A percentile compares a stretch with the other conserved stretches of the same genome.
These are phyloP conservation scores for Globisporangium apiculatum DNA, from an alignment of 352 stramenopile genomes.

Conservation along the genomic window DNA sequence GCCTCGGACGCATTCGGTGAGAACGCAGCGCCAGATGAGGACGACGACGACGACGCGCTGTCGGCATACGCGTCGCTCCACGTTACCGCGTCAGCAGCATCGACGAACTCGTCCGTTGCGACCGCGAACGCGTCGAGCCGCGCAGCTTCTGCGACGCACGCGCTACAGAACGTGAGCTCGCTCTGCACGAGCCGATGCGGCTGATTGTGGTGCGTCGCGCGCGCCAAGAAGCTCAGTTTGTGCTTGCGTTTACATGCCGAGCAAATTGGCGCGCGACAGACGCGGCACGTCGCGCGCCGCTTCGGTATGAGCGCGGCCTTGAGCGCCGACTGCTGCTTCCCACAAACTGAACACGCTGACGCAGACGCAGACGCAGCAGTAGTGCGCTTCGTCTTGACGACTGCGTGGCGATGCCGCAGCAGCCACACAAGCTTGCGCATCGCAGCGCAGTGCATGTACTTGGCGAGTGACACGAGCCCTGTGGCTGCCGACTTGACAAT, in stretches of 20 bases:
- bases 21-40: neutral
- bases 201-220: conserved; percentile 10
- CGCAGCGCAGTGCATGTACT: conserved; percentile 37
- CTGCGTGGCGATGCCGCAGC: conserved; percentile 6
- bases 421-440: conserved; percentile 69
- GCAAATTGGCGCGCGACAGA: conserved; percentile 32
- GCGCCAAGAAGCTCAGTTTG: conserved; percentile 27
- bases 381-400: neutral
- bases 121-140: conserved; percentile 21
- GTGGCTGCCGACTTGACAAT: conserved; percentile 24
- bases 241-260: conserved; percentile 25
- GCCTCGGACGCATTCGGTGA: too few species aligned
- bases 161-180: conserved; percentile 28
- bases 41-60: neutral
- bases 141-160: conserved; percentile 30
- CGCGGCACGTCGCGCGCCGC: conserved; percentile 10
- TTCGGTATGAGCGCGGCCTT: conserved; percentile 16
- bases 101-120: conserved; percentile 13
- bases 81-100: conserved; percentile 10
- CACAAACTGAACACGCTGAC: conserved; percentile 18
- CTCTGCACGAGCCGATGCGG: conserved; percentile 19
- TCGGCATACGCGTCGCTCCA: conserved; percentile 3
- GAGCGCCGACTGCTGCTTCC: conserved; percentile 18
- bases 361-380: neutral
- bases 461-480: conserved; percentile 22